Conservation (phyloP, 139 green algal genomes). For the Spirogloea muscicola region DNA sequence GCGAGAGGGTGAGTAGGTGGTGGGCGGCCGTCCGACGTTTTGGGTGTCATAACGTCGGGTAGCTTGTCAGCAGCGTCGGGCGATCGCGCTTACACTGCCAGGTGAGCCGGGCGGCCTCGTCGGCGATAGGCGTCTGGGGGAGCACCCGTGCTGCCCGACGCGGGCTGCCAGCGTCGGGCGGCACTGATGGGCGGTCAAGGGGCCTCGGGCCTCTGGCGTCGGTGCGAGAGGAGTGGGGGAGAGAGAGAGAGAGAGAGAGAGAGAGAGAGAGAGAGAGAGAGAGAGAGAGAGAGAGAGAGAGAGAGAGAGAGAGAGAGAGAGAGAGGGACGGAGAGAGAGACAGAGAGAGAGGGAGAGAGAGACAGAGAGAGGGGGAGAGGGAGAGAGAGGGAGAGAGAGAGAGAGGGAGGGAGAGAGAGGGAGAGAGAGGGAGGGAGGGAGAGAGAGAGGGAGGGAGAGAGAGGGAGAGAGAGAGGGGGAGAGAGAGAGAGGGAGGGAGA, state of each 20-base stretch:
- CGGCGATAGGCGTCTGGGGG: too few relatives aligned
- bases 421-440: not conserved
- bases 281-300: slow-evolving; percentile 6
- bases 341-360: not conserved
- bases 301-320: slow-evolving; percentile 18
- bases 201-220: too few relatives aligned
- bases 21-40: too few relatives aligned
- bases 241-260: slow-evolving; percentile 6
- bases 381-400: not conserved
- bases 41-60: too few relatives aligned
- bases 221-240: not conserved
- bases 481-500: slow-evolving; percentile 1
- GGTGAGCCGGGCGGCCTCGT: too few relatives aligned
- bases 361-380: not conserved
- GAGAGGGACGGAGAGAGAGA: not conserved
- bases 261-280: slow-evolving; percentile 1
- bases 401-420: not conserved
- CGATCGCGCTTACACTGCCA: too few relatives aligned
- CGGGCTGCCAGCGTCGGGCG: too few relatives aligned
- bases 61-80: too few relatives aligned
- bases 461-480: not conserved
- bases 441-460: not conserved
- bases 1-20: too few relatives aligned
- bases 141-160: too few relatives aligned
- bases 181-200: too few relatives aligned